Evolutionary conservation across 2,329 filamentous ascomycete genomes (phyloP), one percentile per base, ranked within the genome.

Genomic region (Xylariaceae sp.): DNA sequence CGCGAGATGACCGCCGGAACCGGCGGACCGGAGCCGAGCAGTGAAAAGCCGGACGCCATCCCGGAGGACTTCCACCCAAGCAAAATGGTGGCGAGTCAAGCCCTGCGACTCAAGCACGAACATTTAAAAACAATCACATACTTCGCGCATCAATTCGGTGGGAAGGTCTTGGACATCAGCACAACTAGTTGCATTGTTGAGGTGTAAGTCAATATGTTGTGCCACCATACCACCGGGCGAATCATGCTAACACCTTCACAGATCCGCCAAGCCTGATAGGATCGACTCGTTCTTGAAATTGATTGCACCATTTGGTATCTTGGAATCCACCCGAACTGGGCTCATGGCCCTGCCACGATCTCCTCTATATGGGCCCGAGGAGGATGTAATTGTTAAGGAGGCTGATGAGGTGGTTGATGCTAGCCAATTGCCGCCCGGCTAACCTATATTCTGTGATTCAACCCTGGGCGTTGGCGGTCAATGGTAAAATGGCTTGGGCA

Each of bases 241-340:
- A 50, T 32, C 12, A 58, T 45, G 52, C 57, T 71, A 51, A 75
- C 62, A 51, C 32, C 32, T 26, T 56, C 32, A 48, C 66, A 92
- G 89, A 7, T 96, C 92, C 51, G 95, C 95, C 57, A 99, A 99
- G 77, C 93, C 91, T 37, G 85, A 82, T 60, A 89, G 95, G 76
- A 96, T 99, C 71, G 92, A 99, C 77, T 96, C 92, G 1, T 99
- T 97, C 81, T 89, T 99, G 78, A 99, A 98, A 79, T 84, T 99
- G 60, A 88, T 99, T 70, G 83, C 86, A 54, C 93, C 93, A 12
- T 99, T 98, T 73, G 95, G 95, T 71, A 96, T 99, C 66, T 83
- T 99, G 49, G 95, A 99, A 79, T 97, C 93, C 48, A 92, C 93
- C 49, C 87, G 95, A 59, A 98, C 95, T 55, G 95, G 95, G 74